Conservation (phyloP, 1,284 basidiomycete genomes). For the Gomphus bonarii region DNA sequence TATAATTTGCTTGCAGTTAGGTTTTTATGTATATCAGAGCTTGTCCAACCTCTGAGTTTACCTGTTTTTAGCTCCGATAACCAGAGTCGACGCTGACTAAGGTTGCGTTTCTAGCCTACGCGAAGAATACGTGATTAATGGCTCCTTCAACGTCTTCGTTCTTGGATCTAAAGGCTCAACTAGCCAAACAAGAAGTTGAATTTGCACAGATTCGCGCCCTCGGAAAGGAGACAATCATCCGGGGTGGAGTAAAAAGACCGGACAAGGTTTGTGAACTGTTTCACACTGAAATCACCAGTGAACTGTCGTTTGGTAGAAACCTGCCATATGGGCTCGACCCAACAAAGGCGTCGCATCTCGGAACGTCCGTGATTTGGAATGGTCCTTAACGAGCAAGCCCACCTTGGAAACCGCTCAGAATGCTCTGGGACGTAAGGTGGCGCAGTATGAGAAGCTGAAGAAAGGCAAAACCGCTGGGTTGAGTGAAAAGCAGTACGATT, state of each 20-base stretch:
- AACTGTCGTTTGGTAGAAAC: conserved; percentile 37
- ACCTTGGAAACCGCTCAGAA: conserved; percentile 60
- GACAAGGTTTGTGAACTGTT: conserved; percentile 42
- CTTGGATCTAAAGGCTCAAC: conserved; percentile 65
- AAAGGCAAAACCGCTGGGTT: conserved; percentile 77
- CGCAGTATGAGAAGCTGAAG: conserved; percentile 71
- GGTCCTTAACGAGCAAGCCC: conserved; percentile 53
- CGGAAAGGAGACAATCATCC: conserved; percentile 37
- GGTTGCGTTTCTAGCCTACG: background rate
- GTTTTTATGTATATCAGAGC: no score
- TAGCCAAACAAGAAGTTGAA: conserved; percentile 56
- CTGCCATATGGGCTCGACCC: conserved; percentile 56
- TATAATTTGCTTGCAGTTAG: no score
- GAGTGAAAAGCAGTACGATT: conserved; percentile 65
- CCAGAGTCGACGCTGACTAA: no score
- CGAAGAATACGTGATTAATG: conserved; percentile 1
- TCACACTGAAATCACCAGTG: background rate
- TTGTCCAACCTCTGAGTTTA: no score
- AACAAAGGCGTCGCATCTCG: conserved; percentile 62
- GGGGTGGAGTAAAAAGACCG: conserved; percentile 47
- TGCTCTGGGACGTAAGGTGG: conserved; percentile 69
- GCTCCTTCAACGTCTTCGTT: conserved; percentile 34
- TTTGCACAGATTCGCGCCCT: conserved; percentile 48
- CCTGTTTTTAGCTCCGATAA: no score
- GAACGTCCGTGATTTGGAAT: conserved; percentile 52